Evolutionary conservation across 805 yeast genomes (phyloP).

Genomic region (Phaffomyces thermotolerans): DNA sequence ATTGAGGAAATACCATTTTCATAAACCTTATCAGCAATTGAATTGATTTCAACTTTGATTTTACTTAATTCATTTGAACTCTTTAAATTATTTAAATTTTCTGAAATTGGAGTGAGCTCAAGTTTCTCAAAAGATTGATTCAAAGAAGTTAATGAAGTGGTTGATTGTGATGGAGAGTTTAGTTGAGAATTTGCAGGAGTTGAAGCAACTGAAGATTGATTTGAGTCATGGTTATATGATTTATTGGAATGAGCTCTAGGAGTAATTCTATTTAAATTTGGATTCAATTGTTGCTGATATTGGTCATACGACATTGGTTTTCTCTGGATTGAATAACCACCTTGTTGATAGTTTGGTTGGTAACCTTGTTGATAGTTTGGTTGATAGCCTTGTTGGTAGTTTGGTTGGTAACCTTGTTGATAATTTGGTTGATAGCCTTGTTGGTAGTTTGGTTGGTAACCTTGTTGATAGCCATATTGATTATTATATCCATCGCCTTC

Average conservation of each 20-base stretch:
- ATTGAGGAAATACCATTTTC: constrained; percentile 41
- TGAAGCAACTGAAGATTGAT: constrained; percentile 14
- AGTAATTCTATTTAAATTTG: constrained; percentile 8
- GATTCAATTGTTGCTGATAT: constrained; percentile 13
- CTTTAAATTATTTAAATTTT: constrained; percentile 44
- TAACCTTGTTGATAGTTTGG: constrained; percentile 5
- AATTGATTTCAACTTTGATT: constrained; percentile 27
- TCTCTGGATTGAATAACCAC: constrained; percentile 14
- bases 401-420: neutral
- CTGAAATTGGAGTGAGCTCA: constrained; percentile 59
- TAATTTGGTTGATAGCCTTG: constrained; percentile 2
- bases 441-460: constrained; percentile 3
- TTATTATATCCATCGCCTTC: constrained; percentile 12
- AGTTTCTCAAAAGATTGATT: constrained; percentile 63
- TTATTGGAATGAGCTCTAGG: constrained; percentile 13
- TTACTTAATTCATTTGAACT: constrained; percentile 29
- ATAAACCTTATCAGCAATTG: constrained; percentile 40
- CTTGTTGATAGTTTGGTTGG: constrained; percentile 2
- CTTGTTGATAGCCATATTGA: constrained; percentile 1
- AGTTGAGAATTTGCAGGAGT: constrained; percentile 21
- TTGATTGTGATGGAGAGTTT: constrained; percentile 43
- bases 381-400: constrained; percentile 1
- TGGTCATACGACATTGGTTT: constrained; percentile 22
- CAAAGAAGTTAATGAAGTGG: constrained; percentile 67
- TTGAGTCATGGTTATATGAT: constrained; percentile 4